These are phyloP conservation scores for Aureobasidium leucospermi DNA, from an alignment of 2,329 filamentous ascomycete genomes.

Conservation along the genomic window DNA sequence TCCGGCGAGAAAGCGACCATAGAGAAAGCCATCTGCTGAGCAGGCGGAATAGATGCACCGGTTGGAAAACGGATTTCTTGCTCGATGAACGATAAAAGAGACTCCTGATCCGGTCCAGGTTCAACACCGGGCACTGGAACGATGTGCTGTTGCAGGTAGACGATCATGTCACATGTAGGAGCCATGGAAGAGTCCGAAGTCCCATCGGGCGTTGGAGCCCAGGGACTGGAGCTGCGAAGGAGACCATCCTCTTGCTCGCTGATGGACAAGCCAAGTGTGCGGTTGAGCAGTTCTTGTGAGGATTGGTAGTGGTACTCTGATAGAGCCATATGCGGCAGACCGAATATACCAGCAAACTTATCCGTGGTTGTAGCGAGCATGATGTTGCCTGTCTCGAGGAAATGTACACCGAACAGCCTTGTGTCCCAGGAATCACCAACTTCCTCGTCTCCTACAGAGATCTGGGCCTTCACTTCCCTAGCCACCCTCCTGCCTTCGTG, in stretches of 20 bases:
- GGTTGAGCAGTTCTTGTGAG: constrained; percentile 56
- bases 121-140: constrained; percentile 17
- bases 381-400: constrained; percentile 69
- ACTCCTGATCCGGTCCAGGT: constrained; percentile 12
- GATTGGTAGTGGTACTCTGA: constrained; percentile 44
- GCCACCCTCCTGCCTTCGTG: constrained; percentile 36
- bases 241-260: constrained; percentile 57
- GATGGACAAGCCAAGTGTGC: constrained; percentile 62
- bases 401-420: constrained; percentile 76
- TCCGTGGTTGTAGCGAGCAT: constrained; percentile 85
- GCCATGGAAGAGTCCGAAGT: constrained; percentile 47
- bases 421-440: constrained; percentile 72
- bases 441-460: constrained; percentile 66
- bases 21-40: constrained; percentile 50
- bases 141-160: constrained; percentile 74
- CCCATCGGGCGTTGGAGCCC: constrained; percentile 63
- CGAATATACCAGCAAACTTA: constrained; percentile 85
- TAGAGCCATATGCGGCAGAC: constrained; percentile 73
- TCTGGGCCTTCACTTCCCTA: constrained; percentile 61
- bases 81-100: constrained; percentile 46
- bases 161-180: constrained; percentile 81
- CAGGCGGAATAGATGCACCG: constrained; percentile 45
- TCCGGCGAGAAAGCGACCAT: constrained; percentile 58
- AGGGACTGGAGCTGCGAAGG: constrained; percentile 54
- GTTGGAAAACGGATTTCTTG: constrained; percentile 53